Percentiles rank a stretch among this genome's conserved stretches.
Conservation (phyloP, 176 grass and related monocot species). For the Carex pumila region DNA sequence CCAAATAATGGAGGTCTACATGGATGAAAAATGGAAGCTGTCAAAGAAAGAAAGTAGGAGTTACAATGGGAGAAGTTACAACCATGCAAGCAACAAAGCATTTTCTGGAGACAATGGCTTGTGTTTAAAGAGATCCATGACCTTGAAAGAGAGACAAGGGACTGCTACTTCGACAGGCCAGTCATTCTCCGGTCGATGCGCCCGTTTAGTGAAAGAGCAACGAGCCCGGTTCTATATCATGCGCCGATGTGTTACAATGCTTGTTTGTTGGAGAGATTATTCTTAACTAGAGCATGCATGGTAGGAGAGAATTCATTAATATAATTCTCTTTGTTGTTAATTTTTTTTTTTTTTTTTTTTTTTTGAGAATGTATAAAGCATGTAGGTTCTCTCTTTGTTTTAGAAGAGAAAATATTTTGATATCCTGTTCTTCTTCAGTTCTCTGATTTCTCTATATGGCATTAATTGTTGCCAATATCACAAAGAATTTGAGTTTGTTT, state of each 20-base stretch:
- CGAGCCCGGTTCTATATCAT: slow-evolving; percentile 85
- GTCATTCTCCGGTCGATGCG: slow-evolving; percentile 72
- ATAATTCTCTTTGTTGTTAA: background rate
- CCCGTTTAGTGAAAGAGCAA: slow-evolving; percentile 82
- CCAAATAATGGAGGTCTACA: slow-evolving; percentile 44
- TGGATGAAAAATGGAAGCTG: slow-evolving; percentile 65
- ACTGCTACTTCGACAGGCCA: slow-evolving; percentile 10
- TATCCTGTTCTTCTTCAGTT: background rate
- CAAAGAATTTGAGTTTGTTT: background rate
- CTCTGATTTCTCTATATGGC: background rate
- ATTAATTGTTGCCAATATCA: slow-evolving; percentile 7
- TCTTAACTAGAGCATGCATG: slow-evolving; percentile 23
- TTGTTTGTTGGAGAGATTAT: slow-evolving; percentile 81
- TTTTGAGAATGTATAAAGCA: slow-evolving; percentile 15
- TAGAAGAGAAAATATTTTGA: slow-evolving; percentile 7
- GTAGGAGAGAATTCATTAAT: background rate
- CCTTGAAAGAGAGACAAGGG: slow-evolving; percentile 19
- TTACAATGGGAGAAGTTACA: slow-evolving; percentile 17
- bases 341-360: background rate
- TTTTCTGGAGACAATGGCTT: slow-evolving; percentile 1
- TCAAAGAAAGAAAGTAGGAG: slow-evolving; percentile 43
- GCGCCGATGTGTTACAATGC: slow-evolving; percentile 91
- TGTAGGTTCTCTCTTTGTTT: background rate
- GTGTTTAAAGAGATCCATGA: slow-evolving; percentile 24
- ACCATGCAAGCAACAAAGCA: background rate